These are phyloP conservation scores for Solanum pimpinellifolium DNA, from an alignment of 257 asterid species.

Conservation along the genomic window DNA sequence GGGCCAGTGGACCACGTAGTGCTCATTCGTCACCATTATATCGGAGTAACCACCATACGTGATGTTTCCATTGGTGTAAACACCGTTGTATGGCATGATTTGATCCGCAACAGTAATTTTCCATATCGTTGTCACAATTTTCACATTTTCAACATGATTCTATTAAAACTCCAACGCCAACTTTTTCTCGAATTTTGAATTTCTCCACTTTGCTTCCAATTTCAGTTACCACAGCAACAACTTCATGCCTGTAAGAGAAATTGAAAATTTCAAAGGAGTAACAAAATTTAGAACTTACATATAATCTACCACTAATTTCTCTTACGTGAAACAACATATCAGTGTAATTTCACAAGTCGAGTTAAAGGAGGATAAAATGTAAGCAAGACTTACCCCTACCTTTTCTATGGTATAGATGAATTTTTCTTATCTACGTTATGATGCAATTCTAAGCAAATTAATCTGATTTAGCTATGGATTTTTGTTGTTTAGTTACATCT, in stretches of 20 bases:
- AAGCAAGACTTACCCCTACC: neutral
- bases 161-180: neutral
- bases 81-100: neutral
- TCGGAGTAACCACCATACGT: neutral
- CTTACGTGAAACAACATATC: neutral
- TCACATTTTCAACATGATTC: neutral
- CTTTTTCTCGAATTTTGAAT: neutral
- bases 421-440: neutral
- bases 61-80: neutral
- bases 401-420: neutral
- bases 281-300: neutral
- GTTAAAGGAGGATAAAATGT: neutral
- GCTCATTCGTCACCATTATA: neutral
- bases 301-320: neutral
- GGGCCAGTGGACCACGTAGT: neutral
- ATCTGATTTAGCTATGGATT: neutral
- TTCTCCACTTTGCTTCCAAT: neutral
- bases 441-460: neutral
- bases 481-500: neutral
- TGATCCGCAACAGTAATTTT: neutral
- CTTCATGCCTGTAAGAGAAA: neutral
- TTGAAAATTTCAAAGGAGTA: neutral
- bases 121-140: neutral
- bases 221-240: neutral
- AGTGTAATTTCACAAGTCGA: neutral